These are phyloP conservation scores for Penicillium desertorum DNA, from an alignment of 495 filamentous ascomycete genomes.

Conservation along the genomic window DNA sequence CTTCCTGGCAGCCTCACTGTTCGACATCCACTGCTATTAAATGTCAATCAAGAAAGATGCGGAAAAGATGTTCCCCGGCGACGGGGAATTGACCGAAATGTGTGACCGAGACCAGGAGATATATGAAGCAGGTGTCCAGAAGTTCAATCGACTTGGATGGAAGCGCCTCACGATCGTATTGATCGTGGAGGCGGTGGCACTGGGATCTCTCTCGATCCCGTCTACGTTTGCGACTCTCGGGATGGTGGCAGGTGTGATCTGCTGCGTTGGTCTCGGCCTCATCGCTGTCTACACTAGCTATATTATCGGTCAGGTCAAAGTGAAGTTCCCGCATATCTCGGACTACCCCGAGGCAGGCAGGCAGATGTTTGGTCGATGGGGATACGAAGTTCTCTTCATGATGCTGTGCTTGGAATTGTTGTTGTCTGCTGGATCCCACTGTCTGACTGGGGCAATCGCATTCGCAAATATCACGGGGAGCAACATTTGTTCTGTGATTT, in stretches of 20 bases:
- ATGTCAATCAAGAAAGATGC: too few relatives aligned
- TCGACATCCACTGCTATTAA: too few relatives aligned
- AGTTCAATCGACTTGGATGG: constrained; percentile 40
- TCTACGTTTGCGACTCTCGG: constrained; percentile 59
- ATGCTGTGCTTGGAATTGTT: constrained; percentile 62
- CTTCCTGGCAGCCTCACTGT: too few relatives aligned
- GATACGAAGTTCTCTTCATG: constrained; percentile 58
- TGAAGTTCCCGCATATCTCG: constrained; percentile 60
- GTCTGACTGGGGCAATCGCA: constrained; percentile 68
- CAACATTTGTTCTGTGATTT: constrained; percentile 61
- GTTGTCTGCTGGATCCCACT: constrained; percentile 70
- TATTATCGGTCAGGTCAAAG: constrained; percentile 68
- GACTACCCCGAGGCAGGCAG: constrained; percentile 64
- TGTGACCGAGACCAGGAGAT: constrained; percentile 21
- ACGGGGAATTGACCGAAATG: constrained; percentile 32
- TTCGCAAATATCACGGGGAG: constrained; percentile 62
- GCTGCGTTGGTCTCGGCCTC: constrained; percentile 57
- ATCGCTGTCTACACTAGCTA: constrained; percentile 72
- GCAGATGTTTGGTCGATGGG: constrained; percentile 46
- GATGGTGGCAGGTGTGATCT: constrained; percentile 55
- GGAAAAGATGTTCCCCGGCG: too few relatives aligned
- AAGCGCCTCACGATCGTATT: constrained; percentile 46
- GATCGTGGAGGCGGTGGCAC: constrained; percentile 64
- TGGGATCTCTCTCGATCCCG: constrained; percentile 61
- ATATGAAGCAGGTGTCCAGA: constrained; percentile 29